Evolutionary conservation across 352 stramenopile species (phyloP), one percentile per base, ranked within the genome.

Genomic region (Phytophthora pseudosyringae): DNA sequence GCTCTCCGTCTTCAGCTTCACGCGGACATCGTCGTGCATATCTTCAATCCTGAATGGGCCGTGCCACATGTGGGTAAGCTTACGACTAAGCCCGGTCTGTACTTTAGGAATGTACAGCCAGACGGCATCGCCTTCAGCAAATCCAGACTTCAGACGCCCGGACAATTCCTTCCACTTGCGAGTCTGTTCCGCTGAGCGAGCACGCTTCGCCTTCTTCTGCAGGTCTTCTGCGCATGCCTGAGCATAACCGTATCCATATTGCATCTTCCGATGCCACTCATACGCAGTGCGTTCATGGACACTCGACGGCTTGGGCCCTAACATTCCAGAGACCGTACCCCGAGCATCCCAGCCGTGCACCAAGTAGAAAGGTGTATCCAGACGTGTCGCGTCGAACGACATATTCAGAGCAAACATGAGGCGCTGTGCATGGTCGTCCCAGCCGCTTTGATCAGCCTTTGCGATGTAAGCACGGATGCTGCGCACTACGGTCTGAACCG

Each of bases 141-240:
- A 43, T 7, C 36, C 36, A 4, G 12, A 2, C 26, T 50, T 50
- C 7, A 56, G 21, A 6, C 36, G n/a, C 7, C 56, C 56, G 0
- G 44, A 64, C 12, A 64, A 26, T 3, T 49, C 35, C 5, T 33
- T n/a, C 46, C 47, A 65, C 16, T 47, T 58, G 12, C 35, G 25
- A 21, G 25, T 64, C 5, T 57, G 57, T 1, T 26, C 40, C 1
- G 15, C 49, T 2, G 32, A 59, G 4, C 49, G 49, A 1, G 6
- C 15, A 4, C 11, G 40, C n/a, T 66, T 54, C 1, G 58, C 48
- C 8, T 58, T 46, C 29, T 58, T 57, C 25, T 66, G 58, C 5
- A 66, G 12, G 15, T 53, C 58, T 26, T 49, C n/a, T 5, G 58
- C 48, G 10, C 39, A 53, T 0, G 58, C 58, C 3, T 54, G 39